Conservation (phyloP, 2,329 filamentous ascomycete genomes). For the Dryadomyces quercus-mongolicae region DNA sequence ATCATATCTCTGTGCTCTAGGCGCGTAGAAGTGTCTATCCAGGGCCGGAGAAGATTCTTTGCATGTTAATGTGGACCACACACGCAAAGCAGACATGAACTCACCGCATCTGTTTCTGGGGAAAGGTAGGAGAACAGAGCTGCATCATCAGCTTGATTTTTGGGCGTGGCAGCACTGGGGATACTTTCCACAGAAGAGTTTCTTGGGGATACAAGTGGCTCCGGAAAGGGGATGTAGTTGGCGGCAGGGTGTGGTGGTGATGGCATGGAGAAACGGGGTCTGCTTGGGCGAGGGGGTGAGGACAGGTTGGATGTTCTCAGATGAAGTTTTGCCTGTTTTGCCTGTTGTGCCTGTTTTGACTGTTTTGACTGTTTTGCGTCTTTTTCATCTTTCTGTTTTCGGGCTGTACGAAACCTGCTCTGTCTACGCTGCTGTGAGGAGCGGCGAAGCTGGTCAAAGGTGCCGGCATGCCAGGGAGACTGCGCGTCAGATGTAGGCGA, state of each 20-base stretch:
- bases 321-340: too few relatives aligned
- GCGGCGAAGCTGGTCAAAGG: neutral
- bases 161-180: too few relatives aligned
- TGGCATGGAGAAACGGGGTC: neutral
- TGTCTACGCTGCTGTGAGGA: neutral
- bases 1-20: neutral
- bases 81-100: too few relatives aligned
- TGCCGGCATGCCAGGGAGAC: neutral
- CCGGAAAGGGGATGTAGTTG: conserved; percentile 1
- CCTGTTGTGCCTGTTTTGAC: too few relatives aligned
- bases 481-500: neutral
- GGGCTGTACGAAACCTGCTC: too few relatives aligned
- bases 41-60: neutral
- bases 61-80: too few relatives aligned
- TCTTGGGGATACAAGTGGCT: neutral
- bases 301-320: too few relatives aligned
- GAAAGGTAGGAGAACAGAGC: neutral
- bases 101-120: neutral
- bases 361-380: too few relatives aligned
- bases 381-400: neutral
- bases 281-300: neutral
- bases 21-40: too few relatives aligned
- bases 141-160: too few relatives aligned
- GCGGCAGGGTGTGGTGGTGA: neutral
- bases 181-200: neutral